Evolutionary conservation across 1,284 basidiomycete genomes (phyloP), one percentile per base, ranked within the genome.

Genomic region (Melampsora americana): DNA sequence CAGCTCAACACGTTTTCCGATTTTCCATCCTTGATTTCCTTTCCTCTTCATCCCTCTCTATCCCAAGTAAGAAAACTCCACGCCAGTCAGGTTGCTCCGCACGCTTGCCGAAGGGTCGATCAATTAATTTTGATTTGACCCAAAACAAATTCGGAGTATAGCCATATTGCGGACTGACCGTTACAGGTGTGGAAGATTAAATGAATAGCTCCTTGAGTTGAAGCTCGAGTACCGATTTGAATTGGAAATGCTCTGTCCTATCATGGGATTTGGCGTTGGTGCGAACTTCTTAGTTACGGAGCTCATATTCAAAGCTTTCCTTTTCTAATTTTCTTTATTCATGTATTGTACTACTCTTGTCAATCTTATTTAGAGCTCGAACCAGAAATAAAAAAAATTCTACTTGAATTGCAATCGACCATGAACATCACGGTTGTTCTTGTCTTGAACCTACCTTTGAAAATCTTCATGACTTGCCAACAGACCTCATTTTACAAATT

Each of bases 111-210:
- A 30, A 42, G 39, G 39, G 39, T 42, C 39, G 12, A 42, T 42
- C 39, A 42, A 42, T 42, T 42, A 42, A 42, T 9, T 42, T 42
- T 42, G 39, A 42, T 42, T 42, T 12, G 39, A 42, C 39, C 39
- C 4, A 42, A 9, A 12, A n/a, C n/a, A 42, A 42, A 42, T 42
- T 42, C 20, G 35, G 61, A 32, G 9, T 32, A 18, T 64, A 64
- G 61, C 61, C 35, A 64, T 64, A 64, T 64, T 64, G 61, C 61
- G 35, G 61, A 39, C 28, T 64, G 61, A 64, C 26, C 61, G 61
- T 64, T 64, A 64, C 61, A 64, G 61, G 61, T 39, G 61, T 64
- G 61, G 61, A 64, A 64, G 28, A 64, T 56, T 64, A 64, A 64
- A 32, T 64, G 28, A 64, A 64, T 30, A n/a, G 61, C 30, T 35